Evolutionary conservation across 495 filamentous ascomycete species (phyloP), one percentile per base, ranked within the genome.

Genomic region (Recurvomyces mirabilis): DNA sequence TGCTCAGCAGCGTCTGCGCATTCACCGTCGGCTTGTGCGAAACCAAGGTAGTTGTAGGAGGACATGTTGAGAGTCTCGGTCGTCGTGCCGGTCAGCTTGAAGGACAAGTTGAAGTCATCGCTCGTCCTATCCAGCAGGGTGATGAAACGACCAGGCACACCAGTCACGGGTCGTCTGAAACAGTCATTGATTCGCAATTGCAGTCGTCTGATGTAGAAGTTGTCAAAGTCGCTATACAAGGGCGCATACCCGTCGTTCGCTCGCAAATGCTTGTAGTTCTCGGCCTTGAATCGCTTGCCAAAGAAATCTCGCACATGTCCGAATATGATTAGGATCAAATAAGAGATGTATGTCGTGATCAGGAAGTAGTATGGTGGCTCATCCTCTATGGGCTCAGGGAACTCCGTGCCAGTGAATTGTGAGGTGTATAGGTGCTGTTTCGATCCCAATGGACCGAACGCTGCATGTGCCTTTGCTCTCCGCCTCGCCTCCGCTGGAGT

Each of bases 1-100:
- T 88, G 82, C 65, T 96, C 91, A 5, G 89, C 85, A 19, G 83
- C 77, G 64, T 96, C 93, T 21, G 93, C 93, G 61, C 93, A 96
- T 28, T 89, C 89, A 13, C 91, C 91, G 56, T 94, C 87, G 0
- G 91, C 96, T 63, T 98, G 93, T 44, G 91, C 91, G 58, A 98
- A 98, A 21, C 91, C 91, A 5, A 98, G 83, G 54, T 98, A 98
- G 58, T 98, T 98, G 72, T 98, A 98, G 3, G 91, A 98, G 67
- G 87, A 94, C 78, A 98, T 78, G 61, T 98, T 98, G 45, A 98
- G 66, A 0, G 91, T 95, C 59, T 98, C 85, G n/a, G 91, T 96
- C 37, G 75, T 78, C 25, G 85, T 93, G 28, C 93, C 93, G 9
- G 81, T 87, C 54, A 84, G 73, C 55, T 84, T 75, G 68, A 93